Evolutionary conservation across 179 eudicot genomes (phyloP), one percentile per base, ranked within the genome.

Genomic region (Gypsophila paniculata): DNA sequence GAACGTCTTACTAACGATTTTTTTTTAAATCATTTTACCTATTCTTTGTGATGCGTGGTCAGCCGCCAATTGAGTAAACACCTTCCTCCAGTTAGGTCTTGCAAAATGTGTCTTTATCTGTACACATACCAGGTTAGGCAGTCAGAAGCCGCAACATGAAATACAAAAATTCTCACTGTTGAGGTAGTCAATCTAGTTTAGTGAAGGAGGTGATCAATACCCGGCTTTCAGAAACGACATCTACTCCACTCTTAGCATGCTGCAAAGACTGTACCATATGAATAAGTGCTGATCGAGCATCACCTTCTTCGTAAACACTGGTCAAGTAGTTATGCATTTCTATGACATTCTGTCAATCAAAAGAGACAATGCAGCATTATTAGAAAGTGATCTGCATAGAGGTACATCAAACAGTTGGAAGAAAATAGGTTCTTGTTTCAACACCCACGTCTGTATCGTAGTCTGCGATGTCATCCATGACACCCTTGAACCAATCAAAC

Each of bases 241-340:
- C 97, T 10, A 92, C 81, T 69, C 97, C 97, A 72, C 89, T 87
- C 83, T 95, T 92, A 54, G 97, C 99, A 78, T 88, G 97, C 77
- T 90, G 95, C 62, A 95, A 78, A 18, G 89, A 85, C 81, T 95
- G 97, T 14, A 92, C 97, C 97, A 87, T 88, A 26, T 87, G 84
- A 62, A 92, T 90, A 15, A 95, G 89, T 14, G 96, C 97, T 61
- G 97, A 95, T 72, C 99, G 81, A 58, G 96, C 99, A 89, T 95
- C 96, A 11, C 96, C 97, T 85, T 90, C 95, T 80, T 90, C 96
- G 29, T 92, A 92, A 60, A 95, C 93, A 80, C 99, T 95, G n/a
- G 99, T 92, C 77, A 95, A 78, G 83, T 92, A 90, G 76, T 84
- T 95, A 68, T 95, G 97, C 99, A 95, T 90, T 82, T 95, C 96